Conservation (phyloP, 1,139 yeast species). For the Hansenula lynferdii region DNA sequence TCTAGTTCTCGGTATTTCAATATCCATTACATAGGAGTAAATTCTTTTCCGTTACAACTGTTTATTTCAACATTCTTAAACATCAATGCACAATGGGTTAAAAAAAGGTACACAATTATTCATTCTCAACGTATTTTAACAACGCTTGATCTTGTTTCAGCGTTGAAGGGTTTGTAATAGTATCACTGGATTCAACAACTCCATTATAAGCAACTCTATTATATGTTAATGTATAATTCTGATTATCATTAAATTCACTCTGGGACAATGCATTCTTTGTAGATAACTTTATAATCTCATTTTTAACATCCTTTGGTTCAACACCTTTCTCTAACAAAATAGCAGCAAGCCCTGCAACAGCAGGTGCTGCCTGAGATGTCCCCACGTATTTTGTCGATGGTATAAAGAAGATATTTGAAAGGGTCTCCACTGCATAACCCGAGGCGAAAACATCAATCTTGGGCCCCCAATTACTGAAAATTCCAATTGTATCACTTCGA, state of each 20-base stretch:
- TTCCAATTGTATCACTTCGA: constrained; percentile 57
- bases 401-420: constrained; percentile 12
- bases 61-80: too few relatives aligned
- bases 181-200: background rate
- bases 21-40: too few relatives aligned
- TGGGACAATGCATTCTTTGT: constrained; percentile 24
- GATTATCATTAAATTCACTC: background rate
- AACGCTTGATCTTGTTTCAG: background rate
- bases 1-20: too few relatives aligned
- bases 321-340: constrained; percentile 56
- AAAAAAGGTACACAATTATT: too few relatives aligned
- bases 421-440: constrained; percentile 52
- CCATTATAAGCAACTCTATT: background rate
- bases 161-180: background rate
- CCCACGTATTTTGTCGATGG: constrained; percentile 46
- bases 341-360: constrained; percentile 68
- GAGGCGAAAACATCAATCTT: constrained; percentile 51
- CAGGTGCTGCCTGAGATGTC: constrained; percentile 82
- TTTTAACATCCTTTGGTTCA: constrained; percentile 33
- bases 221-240: background rate
- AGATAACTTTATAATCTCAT: constrained; percentile 32
- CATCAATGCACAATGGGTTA: too few relatives aligned
- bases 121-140: background rate
- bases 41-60: too few relatives aligned
- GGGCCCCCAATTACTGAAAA: constrained; percentile 82